A percentile compares a stretch with the other conserved stretches of the same genome.
These are phyloP conservation scores for Mycena olivaceomarginata DNA, from an alignment of 768 basidiomycete species.

Conservation along the genomic window DNA sequence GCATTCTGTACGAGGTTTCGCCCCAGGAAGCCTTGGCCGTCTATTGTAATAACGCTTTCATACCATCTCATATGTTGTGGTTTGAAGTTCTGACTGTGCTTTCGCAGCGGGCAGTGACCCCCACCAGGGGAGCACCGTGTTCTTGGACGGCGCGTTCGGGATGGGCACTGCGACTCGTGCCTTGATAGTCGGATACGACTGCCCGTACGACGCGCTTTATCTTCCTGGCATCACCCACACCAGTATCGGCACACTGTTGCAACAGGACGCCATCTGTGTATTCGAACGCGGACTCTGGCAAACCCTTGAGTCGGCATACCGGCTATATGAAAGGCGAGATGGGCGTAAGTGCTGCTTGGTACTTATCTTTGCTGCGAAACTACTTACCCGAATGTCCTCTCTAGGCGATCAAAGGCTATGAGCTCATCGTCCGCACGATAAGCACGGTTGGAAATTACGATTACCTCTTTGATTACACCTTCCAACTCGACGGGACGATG, in stretches of 20 bases:
- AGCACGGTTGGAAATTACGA: constrained; percentile 79
- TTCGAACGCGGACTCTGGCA: constrained; percentile 79
- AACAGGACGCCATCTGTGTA: constrained; percentile 76
- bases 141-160: constrained; percentile 79
- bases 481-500: constrained; percentile 80
- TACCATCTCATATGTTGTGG: neutral
- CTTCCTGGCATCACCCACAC: constrained; percentile 76
- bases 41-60: constrained; percentile 63
- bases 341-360: constrained; percentile 51
- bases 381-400: neutral
- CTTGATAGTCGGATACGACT: constrained; percentile 81
- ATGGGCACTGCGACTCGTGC: constrained; percentile 77
- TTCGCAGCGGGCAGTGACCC: constrained; percentile 75
- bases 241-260: constrained; percentile 62
- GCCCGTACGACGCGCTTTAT: constrained; percentile 76
- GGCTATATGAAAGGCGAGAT: constrained; percentile 74
- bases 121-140: constrained; percentile 75
- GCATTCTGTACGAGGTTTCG: constrained; percentile 77
- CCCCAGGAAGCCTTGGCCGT: constrained; percentile 81
- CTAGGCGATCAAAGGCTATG: constrained; percentile 73
- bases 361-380: neutral
- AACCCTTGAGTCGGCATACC: constrained; percentile 75
- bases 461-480: constrained; percentile 77
- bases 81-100: neutral
- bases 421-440: constrained; percentile 73